These are phyloP conservation scores for Leccinum subspadiceum DNA, from an alignment of 1,284 basidiomycete species.

Conservation along the genomic window DNA sequence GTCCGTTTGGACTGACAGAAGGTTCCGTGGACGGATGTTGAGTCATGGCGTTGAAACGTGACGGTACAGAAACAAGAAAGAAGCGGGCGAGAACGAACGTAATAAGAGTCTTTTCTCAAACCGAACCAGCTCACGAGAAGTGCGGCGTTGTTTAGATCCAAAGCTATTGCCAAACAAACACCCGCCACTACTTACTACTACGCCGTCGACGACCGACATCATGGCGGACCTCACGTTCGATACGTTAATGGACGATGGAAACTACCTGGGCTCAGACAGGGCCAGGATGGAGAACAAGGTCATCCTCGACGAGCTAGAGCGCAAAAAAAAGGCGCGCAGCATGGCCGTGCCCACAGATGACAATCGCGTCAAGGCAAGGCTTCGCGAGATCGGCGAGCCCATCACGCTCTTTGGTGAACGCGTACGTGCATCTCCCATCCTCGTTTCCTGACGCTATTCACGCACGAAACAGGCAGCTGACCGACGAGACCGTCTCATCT, in stretches of 20 bases:
- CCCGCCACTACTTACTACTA: conserved; percentile 4
- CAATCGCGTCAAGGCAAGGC: conserved; percentile 81
- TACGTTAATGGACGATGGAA: conserved; percentile 71
- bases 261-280: conserved; percentile 68
- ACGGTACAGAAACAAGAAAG: conserved; percentile 3
- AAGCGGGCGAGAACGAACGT: conserved; percentile 24
- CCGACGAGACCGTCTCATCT: conserved; percentile 90
- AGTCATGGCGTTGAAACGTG: conserved; percentile 23
- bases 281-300: conserved; percentile 77
- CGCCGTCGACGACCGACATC: background rate
- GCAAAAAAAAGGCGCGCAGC: conserved; percentile 90
- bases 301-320: conserved; percentile 88
- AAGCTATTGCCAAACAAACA: conserved; percentile 37
- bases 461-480: conserved; percentile 64
- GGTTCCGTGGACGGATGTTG: conserved; percentile 32
- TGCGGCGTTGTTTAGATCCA: conserved; percentile 30
- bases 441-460: conserved; percentile 21
- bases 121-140: background rate
- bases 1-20: conserved; percentile 16
- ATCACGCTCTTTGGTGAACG: conserved; percentile 97
- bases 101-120: conserved; percentile 13
- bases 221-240: conserved; percentile 76
- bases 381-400: conserved; percentile 93
- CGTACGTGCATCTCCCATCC: conserved; percentile 47
- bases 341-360: conserved; percentile 98